Conservation (phyloP, 1,284 basidiomycete genomes). For the Microbotryomycetes sp. region DNA sequence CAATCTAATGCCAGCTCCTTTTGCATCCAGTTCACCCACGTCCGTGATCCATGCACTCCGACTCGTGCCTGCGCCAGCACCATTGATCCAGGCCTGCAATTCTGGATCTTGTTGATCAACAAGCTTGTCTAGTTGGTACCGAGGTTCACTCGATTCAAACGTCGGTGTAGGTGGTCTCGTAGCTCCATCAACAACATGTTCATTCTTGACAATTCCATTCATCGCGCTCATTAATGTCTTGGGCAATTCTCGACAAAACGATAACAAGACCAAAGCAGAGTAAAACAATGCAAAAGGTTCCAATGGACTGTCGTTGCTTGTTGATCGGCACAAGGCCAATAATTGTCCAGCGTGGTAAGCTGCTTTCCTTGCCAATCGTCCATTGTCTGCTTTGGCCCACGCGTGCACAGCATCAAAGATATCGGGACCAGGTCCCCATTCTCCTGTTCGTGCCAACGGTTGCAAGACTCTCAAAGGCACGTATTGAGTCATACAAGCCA, state of each 20-base stretch:
- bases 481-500: slow-evolving; percentile 17
- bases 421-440: neutral
- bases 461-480: slow-evolving; percentile 24
- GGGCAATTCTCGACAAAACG: slow-evolving; percentile 12
- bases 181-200: neutral
- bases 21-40: slow-evolving; percentile 2
- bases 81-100: slow-evolving; percentile 9
- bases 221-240: neutral
- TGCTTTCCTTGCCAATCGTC: slow-evolving; percentile 17
- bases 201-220: neutral
- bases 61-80: neutral
- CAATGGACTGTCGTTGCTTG: slow-evolving; percentile 18
- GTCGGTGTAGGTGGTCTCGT: neutral
- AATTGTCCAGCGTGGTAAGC: slow-evolving; percentile 31
- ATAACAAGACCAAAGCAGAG: slow-evolving; percentile 24
- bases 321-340: slow-evolving; percentile 18
- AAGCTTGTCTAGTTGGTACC: slow-evolving; percentile 17
- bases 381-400: slow-evolving; percentile 17
- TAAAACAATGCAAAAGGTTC: slow-evolving; percentile 31
- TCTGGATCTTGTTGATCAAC: slow-evolving; percentile 14
- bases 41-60: neutral
- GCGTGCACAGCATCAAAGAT: neutral
- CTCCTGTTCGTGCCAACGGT: slow-evolving; percentile 20
- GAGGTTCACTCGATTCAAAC: neutral
- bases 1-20: slow-evolving; percentile 9